phyloP scores from a whole-genome alignment of 2,329 filamentous ascomycete genomes.

The Myriosclerotinia scirpicola region DNA sequence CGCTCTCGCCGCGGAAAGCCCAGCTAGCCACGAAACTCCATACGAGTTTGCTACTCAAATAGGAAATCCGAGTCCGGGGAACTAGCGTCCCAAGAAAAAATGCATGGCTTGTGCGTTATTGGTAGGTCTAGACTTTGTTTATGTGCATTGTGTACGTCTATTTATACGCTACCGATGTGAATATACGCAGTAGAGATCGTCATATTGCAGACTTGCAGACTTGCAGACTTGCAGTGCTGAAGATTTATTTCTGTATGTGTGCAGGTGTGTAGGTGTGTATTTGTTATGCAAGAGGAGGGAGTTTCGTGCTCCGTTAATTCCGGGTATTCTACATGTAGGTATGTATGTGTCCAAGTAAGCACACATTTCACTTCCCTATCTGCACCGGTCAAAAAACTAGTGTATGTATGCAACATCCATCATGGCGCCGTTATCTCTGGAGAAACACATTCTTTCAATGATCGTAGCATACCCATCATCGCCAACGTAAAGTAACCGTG shows the following conservation, averaged over 20 bases:
- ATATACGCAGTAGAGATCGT: not conserved
- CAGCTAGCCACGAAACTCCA: not conserved
- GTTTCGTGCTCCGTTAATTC: not conserved
- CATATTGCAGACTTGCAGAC: constrained; percentile 1
- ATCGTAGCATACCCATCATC: not conserved
- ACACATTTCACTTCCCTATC: not conserved
- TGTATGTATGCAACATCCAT: not conserved
- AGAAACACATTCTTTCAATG: not conserved
- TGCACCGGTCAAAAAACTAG: not conserved
- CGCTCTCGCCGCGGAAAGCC: not conserved
- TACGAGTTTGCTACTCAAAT: constrained; percentile 3
- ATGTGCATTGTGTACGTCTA: not conserved
- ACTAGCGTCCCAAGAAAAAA: not conserved
- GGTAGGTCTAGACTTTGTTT: not conserved
- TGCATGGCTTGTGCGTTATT: not conserved
- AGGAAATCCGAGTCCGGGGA: constrained; percentile 10
- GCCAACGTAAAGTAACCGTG: not conserved
- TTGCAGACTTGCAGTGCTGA: not conserved
- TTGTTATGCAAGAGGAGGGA: constrained; percentile 13
- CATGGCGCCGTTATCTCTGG: not conserved
- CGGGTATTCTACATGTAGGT: too few relatives aligned
- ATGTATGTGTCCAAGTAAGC: not conserved
- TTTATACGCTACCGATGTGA: not conserved
- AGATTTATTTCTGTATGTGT: not conserved
- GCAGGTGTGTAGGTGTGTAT: not conserved